Evolutionary conservation across 331 rosid species (phyloP), one percentile per base, ranked within the genome.

Genomic region (Saraca asoca): DNA sequence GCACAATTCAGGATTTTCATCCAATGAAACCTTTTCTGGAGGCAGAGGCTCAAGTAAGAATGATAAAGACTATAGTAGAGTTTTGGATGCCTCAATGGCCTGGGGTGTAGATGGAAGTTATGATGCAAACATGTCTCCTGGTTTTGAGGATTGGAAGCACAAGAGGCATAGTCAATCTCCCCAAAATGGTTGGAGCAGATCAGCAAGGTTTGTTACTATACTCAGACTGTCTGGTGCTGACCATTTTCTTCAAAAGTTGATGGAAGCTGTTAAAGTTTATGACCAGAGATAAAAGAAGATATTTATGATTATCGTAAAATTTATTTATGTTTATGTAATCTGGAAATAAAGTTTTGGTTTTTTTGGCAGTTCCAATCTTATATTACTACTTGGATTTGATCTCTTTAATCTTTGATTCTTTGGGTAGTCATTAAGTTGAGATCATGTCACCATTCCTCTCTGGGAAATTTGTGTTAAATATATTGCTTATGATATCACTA

Each of bases 71-170:
- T 43, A 70, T 51, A 70, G 60, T 35, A 76, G 89, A 76, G 66
- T 69, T 70, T 45, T 66, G 50, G 87, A 82, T 62, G 67, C 76
- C 75, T 54, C 82, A 59, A 61, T 75, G 75, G 86, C 76, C 51
- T 85, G 88, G 88, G 91, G 88, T 16, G 79, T 45, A 9, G 97
- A 85, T 72, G 88, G 55, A 73, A 78, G 73, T 79, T 84, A 85
- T 45, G 15, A 56, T 75, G 76, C 79, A 45, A 82, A 80, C 71
- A 83, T 83, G 80, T 90, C 95, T 74, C 92, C 88, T 39, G 85
- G 83, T 76, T 73, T 77, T 34, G 90, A 87, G 68, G 95, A 80
- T 64, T 75, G 96, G 96, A 77, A 80, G 74, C 79, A 73, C n/a
- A 85, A 69, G 72, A 74, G 78, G 53, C 79, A 15, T 43, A 88